phyloP scores from a whole-genome alignment of 176 grass and related monocot genomes.

The Oryza glaberrima region DNA sequence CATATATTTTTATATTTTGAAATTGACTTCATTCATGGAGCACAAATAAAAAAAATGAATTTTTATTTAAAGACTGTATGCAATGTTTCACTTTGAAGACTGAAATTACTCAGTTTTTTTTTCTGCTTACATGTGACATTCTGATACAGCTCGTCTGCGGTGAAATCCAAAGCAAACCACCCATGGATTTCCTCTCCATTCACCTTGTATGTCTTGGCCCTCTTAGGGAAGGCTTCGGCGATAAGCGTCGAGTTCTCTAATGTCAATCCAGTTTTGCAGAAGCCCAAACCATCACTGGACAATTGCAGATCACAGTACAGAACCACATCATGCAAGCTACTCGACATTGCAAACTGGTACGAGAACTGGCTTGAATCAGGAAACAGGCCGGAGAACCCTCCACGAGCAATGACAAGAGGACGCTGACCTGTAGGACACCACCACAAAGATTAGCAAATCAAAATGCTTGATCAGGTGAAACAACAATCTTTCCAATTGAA shows the following conservation, averaged over 20 bases:
- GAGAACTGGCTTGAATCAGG: constrained; percentile 70
- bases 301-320: constrained; percentile 70
- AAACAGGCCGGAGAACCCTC: constrained; percentile 85
- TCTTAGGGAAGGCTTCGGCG: constrained; percentile 52
- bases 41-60: background rate
- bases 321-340: constrained; percentile 51
- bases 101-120: constrained; percentile 25
- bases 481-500: background rate
- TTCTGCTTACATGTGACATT: constrained; percentile 81
- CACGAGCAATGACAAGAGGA: constrained; percentile 68
- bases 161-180: constrained; percentile 90
- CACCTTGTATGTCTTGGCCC: constrained; percentile 57
- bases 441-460: constrained; percentile 26
- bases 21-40: background rate
- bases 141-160: constrained; percentile 57
- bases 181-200: constrained; percentile 53
- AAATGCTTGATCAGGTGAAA: constrained; percentile 18
- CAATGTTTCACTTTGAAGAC: constrained; percentile 19
- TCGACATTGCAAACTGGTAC: constrained; percentile 60
- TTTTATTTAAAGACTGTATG: background rate
- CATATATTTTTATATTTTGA: constrained; percentile 16
- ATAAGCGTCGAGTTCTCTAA: constrained; percentile 76
- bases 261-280: constrained; percentile 61
- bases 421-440: constrained; percentile 48
- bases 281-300: constrained; percentile 62